These are phyloP conservation scores for Solanum paucissectum DNA, from an alignment of 257 asterid genomes.

Conservation along the genomic window DNA sequence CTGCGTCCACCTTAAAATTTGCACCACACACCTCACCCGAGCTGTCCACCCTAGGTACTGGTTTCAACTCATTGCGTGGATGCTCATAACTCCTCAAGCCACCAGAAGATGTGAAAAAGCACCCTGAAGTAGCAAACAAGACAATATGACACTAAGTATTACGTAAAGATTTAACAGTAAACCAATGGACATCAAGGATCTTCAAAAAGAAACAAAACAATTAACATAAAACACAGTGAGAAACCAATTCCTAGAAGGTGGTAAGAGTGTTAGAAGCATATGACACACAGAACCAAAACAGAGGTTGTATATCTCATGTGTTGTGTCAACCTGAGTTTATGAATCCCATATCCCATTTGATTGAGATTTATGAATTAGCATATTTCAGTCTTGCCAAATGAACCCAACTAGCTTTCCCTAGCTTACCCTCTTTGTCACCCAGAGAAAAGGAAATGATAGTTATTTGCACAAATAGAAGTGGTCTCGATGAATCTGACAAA, in stretches of 20 bases:
- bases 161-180: background rate
- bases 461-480: background rate
- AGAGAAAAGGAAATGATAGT: background rate
- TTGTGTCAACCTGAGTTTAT: background rate
- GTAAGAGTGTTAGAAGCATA: background rate
- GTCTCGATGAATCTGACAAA: background rate
- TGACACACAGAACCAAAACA: background rate
- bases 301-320: background rate
- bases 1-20: constrained; percentile 68
- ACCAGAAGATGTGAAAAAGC: constrained; percentile 90
- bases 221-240: background rate
- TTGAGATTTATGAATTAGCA: background rate
- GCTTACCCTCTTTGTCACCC: background rate
- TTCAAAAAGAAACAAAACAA: background rate
- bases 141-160: background rate
- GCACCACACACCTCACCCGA: constrained; percentile 85
- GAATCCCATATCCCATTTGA: background rate
- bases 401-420: background rate
- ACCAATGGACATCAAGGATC: background rate
- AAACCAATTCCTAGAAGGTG: background rate
- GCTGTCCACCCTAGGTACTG: constrained; percentile 91
- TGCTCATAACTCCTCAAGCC: constrained; percentile 90
- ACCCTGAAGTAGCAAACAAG: constrained; percentile 30
- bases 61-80: constrained; percentile 71
- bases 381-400: background rate